Evolutionary conservation across 371 early-diverging fungal species (phyloP), one percentile per base, ranked within the genome.

Genomic region (Choanephora cucurbitarum): DNA sequence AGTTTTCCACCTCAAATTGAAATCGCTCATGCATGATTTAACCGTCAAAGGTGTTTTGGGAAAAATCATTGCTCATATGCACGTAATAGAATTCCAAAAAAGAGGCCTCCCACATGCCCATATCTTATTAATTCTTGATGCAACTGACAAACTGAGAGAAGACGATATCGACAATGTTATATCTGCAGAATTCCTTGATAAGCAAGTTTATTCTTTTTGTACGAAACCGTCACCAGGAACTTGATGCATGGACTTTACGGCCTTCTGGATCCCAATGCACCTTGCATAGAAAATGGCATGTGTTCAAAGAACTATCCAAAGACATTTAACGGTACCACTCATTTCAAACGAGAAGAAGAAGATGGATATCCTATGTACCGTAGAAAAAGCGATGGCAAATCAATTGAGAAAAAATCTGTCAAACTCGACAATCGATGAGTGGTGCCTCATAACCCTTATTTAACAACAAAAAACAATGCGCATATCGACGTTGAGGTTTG

Each of bases 221-320:
- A 66, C 40, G 52, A 52, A 24, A 70, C 67, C 1, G 69, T 73
- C 4, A 55, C n/a, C 0, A 53, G 13, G 2, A 52, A 45, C 1
- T 74, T 78, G 71, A 56, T 74, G 34, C 73, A 75, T 62, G 70
- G 64, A 0, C 71, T 66, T 22, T 72, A 70, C 49, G 67, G 73
- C 6, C 31, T 5, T 0, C 15, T 21, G 8, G 43, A 58, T 43
- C 66, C 51, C 0, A 55, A 50, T 41, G 34, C 62, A 1, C 66
- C 61, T 23, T 73, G 69, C 51, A 70, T 78, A 71, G n/a, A 49
- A 19, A 11, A 50, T 23, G 44, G 44, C 17, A 44, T 23, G 19
- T 57, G 57, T 17, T 11, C 21, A 11, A 57, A 57, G 28, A 5
- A 5, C 17, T 49, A 33, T 23, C 50, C 50, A 7, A 40, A 44